phyloP scores from a whole-genome alignment of 352 stramenopile species.

The Phytopythium chamaehyphon region DNA sequence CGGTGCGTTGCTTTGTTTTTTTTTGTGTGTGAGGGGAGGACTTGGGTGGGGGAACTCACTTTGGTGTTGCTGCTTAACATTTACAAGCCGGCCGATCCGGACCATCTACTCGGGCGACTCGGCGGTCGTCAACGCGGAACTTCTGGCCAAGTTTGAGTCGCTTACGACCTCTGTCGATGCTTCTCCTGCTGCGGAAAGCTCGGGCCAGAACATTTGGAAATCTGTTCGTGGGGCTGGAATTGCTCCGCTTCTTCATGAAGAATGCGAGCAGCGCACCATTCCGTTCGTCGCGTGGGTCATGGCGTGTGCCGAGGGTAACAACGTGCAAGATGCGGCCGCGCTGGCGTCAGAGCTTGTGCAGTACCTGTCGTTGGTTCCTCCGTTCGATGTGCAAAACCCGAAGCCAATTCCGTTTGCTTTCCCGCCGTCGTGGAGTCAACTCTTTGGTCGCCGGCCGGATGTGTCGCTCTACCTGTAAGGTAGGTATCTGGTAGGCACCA shows the following conservation, averaged over 20 bases:
- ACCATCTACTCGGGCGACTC: constrained; percentile 39
- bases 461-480: constrained; percentile 54
- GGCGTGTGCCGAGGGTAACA: constrained; percentile 75
- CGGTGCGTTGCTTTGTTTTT: constrained; percentile 17
- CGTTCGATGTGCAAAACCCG: not conserved
- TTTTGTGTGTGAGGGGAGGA: too few relatives aligned
- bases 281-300: constrained; percentile 59
- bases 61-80: too few relatives aligned
- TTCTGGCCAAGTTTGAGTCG: constrained; percentile 35
- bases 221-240: constrained; percentile 55
- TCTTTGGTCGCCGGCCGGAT: constrained; percentile 55
- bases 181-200: constrained; percentile 5
- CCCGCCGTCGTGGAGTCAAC: constrained; percentile 59
- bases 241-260: constrained; percentile 39
- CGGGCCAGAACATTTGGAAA: constrained; percentile 20
- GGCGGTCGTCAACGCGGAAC: constrained; percentile 23
- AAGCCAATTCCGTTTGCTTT: constrained; percentile 36
- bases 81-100: constrained; percentile 47
- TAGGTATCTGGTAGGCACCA: constrained; percentile 5
- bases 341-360: constrained; percentile 49
- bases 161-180: constrained; percentile 11
- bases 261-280: constrained; percentile 29
- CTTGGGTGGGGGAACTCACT: too few relatives aligned
- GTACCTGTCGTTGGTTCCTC: constrained; percentile 24
- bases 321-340: constrained; percentile 61